A percentile compares a stretch with the other conserved stretches of the same genome.
phyloP scores from a whole-genome alignment of 306 rosid species.

The Sophora flavescens region DNA sequence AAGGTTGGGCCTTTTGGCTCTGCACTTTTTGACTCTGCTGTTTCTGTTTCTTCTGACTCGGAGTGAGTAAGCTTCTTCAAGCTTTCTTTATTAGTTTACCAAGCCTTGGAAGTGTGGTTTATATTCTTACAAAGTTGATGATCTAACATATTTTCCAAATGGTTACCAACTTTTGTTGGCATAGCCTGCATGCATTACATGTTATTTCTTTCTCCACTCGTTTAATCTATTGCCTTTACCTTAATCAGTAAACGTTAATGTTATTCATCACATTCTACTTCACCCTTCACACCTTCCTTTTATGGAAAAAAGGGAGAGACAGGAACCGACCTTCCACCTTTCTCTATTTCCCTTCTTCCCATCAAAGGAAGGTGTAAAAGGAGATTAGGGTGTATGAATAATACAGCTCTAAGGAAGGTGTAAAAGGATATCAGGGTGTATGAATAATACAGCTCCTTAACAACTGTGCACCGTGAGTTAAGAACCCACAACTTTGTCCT shows the following conservation, averaged over 20 bases:
- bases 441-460: constrained; percentile 22
- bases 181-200: background rate
- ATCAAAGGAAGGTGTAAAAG: background rate
- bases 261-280: background rate
- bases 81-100: constrained; percentile 34
- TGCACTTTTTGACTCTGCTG: constrained; percentile 92
- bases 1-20: constrained; percentile 97
- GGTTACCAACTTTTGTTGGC: background rate
- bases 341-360: background rate
- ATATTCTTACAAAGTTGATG: constrained; percentile 31
- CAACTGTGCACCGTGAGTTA: constrained; percentile 24
- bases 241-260: background rate
- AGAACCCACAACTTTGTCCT: constrained; percentile 23
- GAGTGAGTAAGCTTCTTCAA: constrained; percentile 73
- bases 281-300: background rate
- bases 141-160: background rate
- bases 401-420: constrained; percentile 6
- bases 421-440: background rate
- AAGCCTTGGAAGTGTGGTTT: constrained; percentile 31
- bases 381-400: constrained; percentile 6
- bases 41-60: constrained; percentile 74
- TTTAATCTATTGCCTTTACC: background rate
- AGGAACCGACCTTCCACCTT: background rate
- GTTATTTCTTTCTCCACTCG: background rate
- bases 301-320: background rate